A percentile compares a stretch with the other conserved stretches of the same genome.
phyloP scores from a whole-genome alignment of 805 yeast genomes.

The Candida ortonii region DNA sequence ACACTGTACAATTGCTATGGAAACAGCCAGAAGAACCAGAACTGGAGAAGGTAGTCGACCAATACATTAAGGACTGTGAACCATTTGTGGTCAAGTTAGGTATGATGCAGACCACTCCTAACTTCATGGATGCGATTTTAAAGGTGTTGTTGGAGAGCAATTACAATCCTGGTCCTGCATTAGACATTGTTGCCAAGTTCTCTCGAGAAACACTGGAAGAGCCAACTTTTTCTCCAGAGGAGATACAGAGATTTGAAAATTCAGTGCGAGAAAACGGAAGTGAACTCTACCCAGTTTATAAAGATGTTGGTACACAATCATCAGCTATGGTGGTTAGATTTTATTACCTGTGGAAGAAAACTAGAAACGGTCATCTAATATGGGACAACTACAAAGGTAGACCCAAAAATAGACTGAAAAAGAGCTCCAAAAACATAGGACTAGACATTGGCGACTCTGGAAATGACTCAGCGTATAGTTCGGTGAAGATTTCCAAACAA shows the following conservation, averaged over 20 bases:
- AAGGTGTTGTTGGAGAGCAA: conserved; percentile 48
- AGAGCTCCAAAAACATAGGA: conserved; percentile 43
- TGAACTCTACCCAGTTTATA: conserved; percentile 70
- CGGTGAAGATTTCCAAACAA: conserved; percentile 41
- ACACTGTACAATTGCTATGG: conserved; percentile 68
- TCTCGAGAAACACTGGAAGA: conserved; percentile 64
- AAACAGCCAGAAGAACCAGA: conserved; percentile 36
- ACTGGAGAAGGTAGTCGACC: conserved; percentile 34
- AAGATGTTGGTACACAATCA: conserved; percentile 70
- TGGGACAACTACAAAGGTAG: conserved; percentile 85
- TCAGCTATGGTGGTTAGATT: conserved; percentile 78
- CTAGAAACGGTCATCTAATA: conserved; percentile 65
- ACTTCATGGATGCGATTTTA: conserved; percentile 75
- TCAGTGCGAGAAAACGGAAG: conserved; percentile 73
- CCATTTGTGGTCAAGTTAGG: conserved; percentile 55
- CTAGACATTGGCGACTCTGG: conserved; percentile 44
- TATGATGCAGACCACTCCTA: conserved; percentile 65
- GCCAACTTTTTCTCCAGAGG: conserved; percentile 69
- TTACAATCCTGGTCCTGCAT: conserved; percentile 52
- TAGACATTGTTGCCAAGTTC: conserved; percentile 41
- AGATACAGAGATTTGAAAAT: conserved; percentile 65
- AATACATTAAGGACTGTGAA: conserved; percentile 52
- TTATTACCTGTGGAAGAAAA: conserved; percentile 91
- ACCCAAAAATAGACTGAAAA: conserved; percentile 50
- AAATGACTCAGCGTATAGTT: conserved; percentile 72